Evolutionary conservation across 768 basidiomycete genomes (phyloP).

Genomic region (Leucogyrophana mollusca): DNA sequence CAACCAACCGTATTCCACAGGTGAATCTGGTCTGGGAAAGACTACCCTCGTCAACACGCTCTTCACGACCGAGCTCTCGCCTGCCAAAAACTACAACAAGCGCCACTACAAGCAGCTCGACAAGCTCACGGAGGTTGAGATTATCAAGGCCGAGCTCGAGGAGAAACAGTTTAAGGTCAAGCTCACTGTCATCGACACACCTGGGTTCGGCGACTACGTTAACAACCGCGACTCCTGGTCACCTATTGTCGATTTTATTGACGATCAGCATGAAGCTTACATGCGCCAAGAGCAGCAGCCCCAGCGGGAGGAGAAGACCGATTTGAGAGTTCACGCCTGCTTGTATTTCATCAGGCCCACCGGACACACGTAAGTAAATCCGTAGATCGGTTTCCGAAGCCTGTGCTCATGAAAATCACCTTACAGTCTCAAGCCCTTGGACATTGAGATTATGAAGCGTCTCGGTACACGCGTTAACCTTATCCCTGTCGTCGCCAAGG

Average conservation of each 20-base stretch:
- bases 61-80: slow-evolving; percentile 95
- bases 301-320: slow-evolving; percentile 90
- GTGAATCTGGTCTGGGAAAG: slow-evolving; percentile 97
- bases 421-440: slow-evolving; percentile 82
- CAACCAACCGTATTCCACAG: slow-evolving; percentile 37
- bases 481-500: slow-evolving; percentile 96
- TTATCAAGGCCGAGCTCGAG: slow-evolving; percentile 99
- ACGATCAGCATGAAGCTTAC: slow-evolving; percentile 93
- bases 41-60: slow-evolving; percentile 98
- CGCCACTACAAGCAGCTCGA: slow-evolving; percentile 96
- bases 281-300: slow-evolving; percentile 99
- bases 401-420: slow-evolving; percentile 5
- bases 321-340: slow-evolving; percentile 95
- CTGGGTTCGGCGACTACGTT: slow-evolving; percentile 99
- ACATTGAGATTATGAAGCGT: slow-evolving; percentile 99
- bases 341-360: slow-evolving; percentile 96
- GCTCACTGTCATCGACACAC: slow-evolving; percentile 97
- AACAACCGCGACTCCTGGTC: slow-evolving; percentile 99
- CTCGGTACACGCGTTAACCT: slow-evolving; percentile 97
- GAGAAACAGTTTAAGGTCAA: slow-evolving; percentile 99
- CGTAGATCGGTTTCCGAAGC: neutral
- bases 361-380: slow-evolving; percentile 81
- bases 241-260: slow-evolving; percentile 98
- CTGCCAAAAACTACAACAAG: slow-evolving; percentile 83
- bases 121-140: slow-evolving; percentile 98